Base-by-base conservation (phyloP, 371 early-diverging fungal species). In the Batkoa obscura region DNA sequence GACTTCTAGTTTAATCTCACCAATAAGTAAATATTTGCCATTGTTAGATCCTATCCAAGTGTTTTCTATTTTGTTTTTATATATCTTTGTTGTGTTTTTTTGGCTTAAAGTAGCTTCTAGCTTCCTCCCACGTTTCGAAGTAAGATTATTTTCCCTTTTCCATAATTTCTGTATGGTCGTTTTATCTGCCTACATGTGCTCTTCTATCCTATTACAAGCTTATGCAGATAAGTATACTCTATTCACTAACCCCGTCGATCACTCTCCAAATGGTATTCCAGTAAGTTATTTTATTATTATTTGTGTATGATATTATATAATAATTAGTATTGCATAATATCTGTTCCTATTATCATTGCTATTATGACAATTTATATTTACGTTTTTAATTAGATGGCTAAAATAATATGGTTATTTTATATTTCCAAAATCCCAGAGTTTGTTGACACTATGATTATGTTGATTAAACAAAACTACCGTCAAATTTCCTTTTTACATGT, bases 401-500 rank as follows among this genome's bases (percentile, higher is more conserved):
- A 73, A 61, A 66, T 67, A 60, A 57, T 72, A 57, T 72, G 71
- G 68, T 58, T 70, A 50, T 79, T 79, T 58, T 79, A 78, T 64
- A 59, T 76, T 32, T 74, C 75, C 52, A 79, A 79, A 66, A 70
- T 68, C 46, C 61, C 69, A 58, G 79, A 79, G 67, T 78, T 79
- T 57, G 62, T 72, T 30, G 79, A 79, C 59, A 79, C 79, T n/a
- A 68, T 75, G 61, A 78, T 78, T 58, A 80, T 80, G 76, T 64
- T 75, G 31, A 50, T 77, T 50, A 76, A 78, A 63, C 72, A 75
- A 66, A 79, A 80, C 68, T 66, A 71, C 63, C 74, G 72, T 32
- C 80, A 80, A 58, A 72, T 80, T 41, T 72, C 76, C 0, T 80
- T 80, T 68, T 60, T 80, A 58, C 80, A 80, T 62, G 64, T 80